Percentiles rank a stretch among this genome's conserved stretches.
Evolutionary conservation across 202 grass and related monocot species (phyloP).

Genomic region (Miscanthus sacchariflorus): DNA sequence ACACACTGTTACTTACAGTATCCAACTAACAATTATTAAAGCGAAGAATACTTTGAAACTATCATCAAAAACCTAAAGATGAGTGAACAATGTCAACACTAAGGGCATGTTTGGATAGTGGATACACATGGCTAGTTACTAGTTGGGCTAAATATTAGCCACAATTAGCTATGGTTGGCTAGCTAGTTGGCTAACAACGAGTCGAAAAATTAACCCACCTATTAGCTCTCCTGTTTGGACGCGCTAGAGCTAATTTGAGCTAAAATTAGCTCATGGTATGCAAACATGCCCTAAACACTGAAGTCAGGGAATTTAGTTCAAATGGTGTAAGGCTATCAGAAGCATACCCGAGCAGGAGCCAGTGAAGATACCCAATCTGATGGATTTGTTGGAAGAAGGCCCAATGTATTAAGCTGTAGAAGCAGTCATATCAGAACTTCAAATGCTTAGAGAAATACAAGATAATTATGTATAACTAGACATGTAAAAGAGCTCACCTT

Average conservation of each 20-base stretch:
- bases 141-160: too few relatives aligned
- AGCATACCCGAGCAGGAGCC: conserved; percentile 76
- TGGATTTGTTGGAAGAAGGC: conserved; percentile 96
- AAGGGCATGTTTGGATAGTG: too few relatives aligned
- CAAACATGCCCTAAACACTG: neutral
- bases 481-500: conserved; percentile 63
- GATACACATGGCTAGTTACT: too few relatives aligned
- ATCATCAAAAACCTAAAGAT: neutral
- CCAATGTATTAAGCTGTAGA: conserved; percentile 90
- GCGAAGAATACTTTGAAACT: neutral
- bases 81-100: conserved; percentile 4
- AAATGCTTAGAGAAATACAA: conserved; percentile 14
- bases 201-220: too few relatives aligned
- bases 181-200: too few relatives aligned
- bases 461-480: conserved; percentile 4
- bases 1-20: neutral
- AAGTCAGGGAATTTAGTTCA: conserved; percentile 6
- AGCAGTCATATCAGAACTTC: conserved; percentile 24
- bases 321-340: neutral
- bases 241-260: too few relatives aligned
- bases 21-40: neutral
- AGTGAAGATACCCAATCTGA: conserved; percentile 97
- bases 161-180: too few relatives aligned
- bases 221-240: too few relatives aligned
- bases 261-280: too few relatives aligned